Evolutionary conservation across 2,329 filamentous ascomycete genomes (phyloP).

Genomic region (Aspergillus cejpii): DNA sequence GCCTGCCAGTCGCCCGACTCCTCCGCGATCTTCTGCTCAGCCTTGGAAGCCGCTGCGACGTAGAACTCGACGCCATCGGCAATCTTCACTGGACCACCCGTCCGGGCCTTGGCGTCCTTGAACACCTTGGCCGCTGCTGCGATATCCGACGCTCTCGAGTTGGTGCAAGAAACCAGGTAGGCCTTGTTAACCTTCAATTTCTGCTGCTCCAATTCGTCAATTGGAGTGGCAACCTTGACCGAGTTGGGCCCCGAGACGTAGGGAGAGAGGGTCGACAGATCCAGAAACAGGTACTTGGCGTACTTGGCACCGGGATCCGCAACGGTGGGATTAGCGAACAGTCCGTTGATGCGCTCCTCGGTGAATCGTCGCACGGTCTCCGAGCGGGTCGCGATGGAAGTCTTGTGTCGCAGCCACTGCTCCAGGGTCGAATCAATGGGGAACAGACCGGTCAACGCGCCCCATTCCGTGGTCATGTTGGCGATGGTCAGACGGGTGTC

Average conservation of each 20-base stretch:
- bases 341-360: slow-evolving; percentile 64
- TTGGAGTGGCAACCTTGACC: slow-evolving; percentile 76
- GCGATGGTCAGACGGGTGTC: slow-evolving; percentile 62
- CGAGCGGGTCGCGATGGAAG: slow-evolving; percentile 54
- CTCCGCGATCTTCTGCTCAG: slow-evolving; percentile 71
- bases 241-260: slow-evolving; percentile 85
- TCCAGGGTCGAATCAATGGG: slow-evolving; percentile 69
- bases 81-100: slow-evolving; percentile 59
- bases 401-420: slow-evolving; percentile 69
- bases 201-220: slow-evolving; percentile 64
- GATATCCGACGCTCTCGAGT: slow-evolving; percentile 73
- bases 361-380: slow-evolving; percentile 54
- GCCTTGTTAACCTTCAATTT: slow-evolving; percentile 75
- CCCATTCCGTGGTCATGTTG: slow-evolving; percentile 82
- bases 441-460: slow-evolving; percentile 66
- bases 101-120: slow-evolving; percentile 60
- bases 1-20: slow-evolving; percentile 78
- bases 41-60: slow-evolving; percentile 74
- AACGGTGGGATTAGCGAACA: slow-evolving; percentile 58
- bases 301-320: slow-evolving; percentile 75
- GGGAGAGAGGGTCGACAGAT: slow-evolving; percentile 76
- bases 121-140: slow-evolving; percentile 79
- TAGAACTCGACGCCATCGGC: slow-evolving; percentile 75
- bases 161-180: slow-evolving; percentile 87
- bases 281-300: slow-evolving; percentile 73